Evolutionary conservation across 352 stramenopile genomes (phyloP).

Genomic region (Phytophthora foliorum): DNA sequence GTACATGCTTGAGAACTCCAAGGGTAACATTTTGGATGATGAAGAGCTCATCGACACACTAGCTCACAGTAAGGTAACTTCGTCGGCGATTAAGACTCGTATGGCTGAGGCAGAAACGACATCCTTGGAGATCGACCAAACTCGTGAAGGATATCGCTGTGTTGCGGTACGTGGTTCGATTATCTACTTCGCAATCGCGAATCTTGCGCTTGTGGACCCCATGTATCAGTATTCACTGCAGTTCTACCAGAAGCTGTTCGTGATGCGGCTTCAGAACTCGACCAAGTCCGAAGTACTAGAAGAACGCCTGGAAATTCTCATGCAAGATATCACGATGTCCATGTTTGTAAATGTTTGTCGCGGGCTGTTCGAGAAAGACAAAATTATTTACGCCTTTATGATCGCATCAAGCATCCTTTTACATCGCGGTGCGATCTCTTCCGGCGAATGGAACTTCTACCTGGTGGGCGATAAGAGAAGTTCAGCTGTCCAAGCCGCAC

Average conservation of each 20-base stretch:
- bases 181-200: slow-evolving; percentile 96
- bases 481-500: slow-evolving; percentile 52
- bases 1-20: slow-evolving; percentile 93
- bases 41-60: slow-evolving; percentile 94
- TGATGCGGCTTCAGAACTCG: slow-evolving; percentile 88
- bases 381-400: slow-evolving; percentile 96
- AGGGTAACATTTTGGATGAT: slow-evolving; percentile 96
- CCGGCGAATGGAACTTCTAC: slow-evolving; percentile 91
- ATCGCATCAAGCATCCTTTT: slow-evolving; percentile 91
- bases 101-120: slow-evolving; percentile 93
- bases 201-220: slow-evolving; percentile 91
- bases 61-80: slow-evolving; percentile 92
- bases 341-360: slow-evolving; percentile 96
- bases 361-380: slow-evolving; percentile 96
- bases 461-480: slow-evolving; percentile 89
- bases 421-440: slow-evolving; percentile 74
- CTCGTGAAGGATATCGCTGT: slow-evolving; percentile 92
- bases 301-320: slow-evolving; percentile 90
- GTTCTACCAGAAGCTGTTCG: slow-evolving; percentile 95
- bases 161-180: slow-evolving; percentile 92
- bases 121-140: slow-evolving; percentile 91
- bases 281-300: slow-evolving; percentile 85
- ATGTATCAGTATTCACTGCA: slow-evolving; percentile 97
- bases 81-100: slow-evolving; percentile 90
- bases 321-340: slow-evolving; percentile 92